Conservation (phyloP, 2,329 filamentous ascomycete genomes). For the Tolypocladium pustulatum region DNA sequence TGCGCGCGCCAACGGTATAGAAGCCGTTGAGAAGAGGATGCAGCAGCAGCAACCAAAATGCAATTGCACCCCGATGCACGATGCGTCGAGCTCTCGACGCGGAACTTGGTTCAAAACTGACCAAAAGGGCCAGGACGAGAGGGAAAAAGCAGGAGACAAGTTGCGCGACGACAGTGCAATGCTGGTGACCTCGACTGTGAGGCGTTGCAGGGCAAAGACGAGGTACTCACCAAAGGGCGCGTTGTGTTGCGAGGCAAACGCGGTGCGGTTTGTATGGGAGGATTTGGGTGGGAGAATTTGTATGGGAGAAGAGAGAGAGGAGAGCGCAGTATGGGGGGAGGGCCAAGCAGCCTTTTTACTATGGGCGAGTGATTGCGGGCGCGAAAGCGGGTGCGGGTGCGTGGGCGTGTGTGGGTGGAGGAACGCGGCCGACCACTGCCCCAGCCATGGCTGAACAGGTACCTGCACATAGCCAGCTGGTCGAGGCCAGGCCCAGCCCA, state of each 20-base stretch:
- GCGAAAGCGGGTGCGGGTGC: constrained; percentile 15
- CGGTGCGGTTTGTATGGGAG: constrained; percentile 37
- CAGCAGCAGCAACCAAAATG: neutral
- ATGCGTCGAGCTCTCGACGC: constrained; percentile 5
- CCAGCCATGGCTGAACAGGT: constrained; percentile 2
- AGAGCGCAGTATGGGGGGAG: constrained; percentile 37
- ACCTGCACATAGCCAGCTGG: neutral
- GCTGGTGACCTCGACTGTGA: constrained; percentile 23
- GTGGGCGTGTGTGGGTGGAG: constrained; percentile 9
- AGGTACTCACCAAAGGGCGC: constrained; percentile 44
- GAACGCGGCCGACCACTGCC: constrained; percentile 15
- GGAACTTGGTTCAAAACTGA: neutral
- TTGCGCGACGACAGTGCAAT: constrained; percentile 4
- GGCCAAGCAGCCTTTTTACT: constrained; percentile 53
- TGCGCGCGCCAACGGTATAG: constrained; percentile 1
- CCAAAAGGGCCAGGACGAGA: constrained; percentile 10
- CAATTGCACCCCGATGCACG: constrained; percentile 5
- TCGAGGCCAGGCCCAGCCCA: neutral
- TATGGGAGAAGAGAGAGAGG: constrained; percentile 48
- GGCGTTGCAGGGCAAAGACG: constrained; percentile 12
- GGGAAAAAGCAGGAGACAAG: constrained; percentile 5
- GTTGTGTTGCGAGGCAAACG: constrained; percentile 33
- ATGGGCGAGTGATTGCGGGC: constrained; percentile 51
- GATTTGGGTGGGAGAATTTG: constrained; percentile 47
- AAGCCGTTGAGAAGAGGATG: constrained; percentile 1